Evolutionary conservation across 2,329 filamentous ascomycete genomes (phyloP).

Genomic region (Ceratocystis cubensis): DNA sequence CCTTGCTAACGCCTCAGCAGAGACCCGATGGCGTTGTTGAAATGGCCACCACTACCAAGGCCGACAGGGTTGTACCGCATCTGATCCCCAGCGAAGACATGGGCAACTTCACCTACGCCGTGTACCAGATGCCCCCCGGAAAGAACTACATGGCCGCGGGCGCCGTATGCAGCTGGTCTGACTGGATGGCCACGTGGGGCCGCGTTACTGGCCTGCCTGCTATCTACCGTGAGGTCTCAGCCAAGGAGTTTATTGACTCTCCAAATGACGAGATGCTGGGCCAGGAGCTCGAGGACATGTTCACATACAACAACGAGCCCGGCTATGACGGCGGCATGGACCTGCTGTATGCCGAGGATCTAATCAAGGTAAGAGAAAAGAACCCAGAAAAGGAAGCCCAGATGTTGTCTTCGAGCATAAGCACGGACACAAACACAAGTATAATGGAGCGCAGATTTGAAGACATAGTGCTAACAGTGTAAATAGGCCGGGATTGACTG

Average conservation of each 20-base stretch:
- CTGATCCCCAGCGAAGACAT: constrained; percentile 36
- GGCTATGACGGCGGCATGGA: constrained; percentile 38
- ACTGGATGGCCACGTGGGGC: constrained; percentile 35
- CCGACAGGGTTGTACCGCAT: constrained; percentile 33
- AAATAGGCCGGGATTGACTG: constrained; percentile 34
- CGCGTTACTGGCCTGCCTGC: constrained; percentile 28
- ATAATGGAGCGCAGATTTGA: not conserved
- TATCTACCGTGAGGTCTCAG: constrained; percentile 31
- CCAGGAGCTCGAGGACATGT: constrained; percentile 36
- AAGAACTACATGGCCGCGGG: constrained; percentile 39
- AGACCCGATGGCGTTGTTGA: constrained; percentile 32
- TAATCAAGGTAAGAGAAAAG: constrained; percentile 31
- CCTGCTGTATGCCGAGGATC: constrained; percentile 33
- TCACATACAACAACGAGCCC: constrained; percentile 34
- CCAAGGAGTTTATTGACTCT: constrained; percentile 32
- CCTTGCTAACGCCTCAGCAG: not conserved
- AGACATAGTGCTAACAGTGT: constrained; percentile 6
- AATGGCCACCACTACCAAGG: constrained; percentile 36
- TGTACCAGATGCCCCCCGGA: constrained; percentile 38
- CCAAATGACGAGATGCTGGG: constrained; percentile 26
- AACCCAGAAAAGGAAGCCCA: not conserved
- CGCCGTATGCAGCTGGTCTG: constrained; percentile 35
- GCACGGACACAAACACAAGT: too few relatives aligned
- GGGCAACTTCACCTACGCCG: constrained; percentile 37
- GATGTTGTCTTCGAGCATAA: not conserved